Evolutionary conservation across 1,284 basidiomycete species (phyloP).

Genomic region (Ustilago hordei): DNA sequence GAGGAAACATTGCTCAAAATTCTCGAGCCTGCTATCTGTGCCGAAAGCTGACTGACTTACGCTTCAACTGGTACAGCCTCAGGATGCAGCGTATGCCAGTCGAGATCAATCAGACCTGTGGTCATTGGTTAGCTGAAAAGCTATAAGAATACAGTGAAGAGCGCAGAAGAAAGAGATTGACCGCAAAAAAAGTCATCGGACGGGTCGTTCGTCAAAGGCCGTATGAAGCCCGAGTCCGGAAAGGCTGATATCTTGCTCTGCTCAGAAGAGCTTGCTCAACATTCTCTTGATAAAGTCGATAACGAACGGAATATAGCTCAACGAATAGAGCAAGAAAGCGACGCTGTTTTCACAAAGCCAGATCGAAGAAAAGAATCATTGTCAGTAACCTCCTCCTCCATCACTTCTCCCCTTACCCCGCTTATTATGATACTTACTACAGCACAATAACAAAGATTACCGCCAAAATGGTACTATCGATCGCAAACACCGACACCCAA

Average conservation of each 20-base stretch:
- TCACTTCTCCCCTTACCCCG: not conserved
- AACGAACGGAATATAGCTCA: constrained; percentile 56
- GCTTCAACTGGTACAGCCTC: no score
- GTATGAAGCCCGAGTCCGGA: not conserved
- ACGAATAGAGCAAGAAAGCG: constrained; percentile 48
- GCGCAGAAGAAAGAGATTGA: no score
- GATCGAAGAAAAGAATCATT: not conserved
- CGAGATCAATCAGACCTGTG: no score
- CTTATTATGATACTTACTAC: constrained; percentile 45
- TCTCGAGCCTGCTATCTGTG: no score
- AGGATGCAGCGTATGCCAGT: no score
- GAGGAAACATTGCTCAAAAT: not conserved
- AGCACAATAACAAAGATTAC: constrained; percentile 62
- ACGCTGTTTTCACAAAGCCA: constrained; percentile 22
- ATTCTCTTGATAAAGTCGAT: constrained; percentile 61
- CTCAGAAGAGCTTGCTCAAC: constrained; percentile 53
- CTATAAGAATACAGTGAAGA: no score
- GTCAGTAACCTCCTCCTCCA: not conserved
- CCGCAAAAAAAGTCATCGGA: no score
- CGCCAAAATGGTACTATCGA: constrained; percentile 50
- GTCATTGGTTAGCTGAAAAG: no score
- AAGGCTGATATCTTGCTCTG: not conserved
- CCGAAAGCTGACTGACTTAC: no score
- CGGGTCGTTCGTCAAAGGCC: no score
- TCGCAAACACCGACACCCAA: constrained; percentile 64